Evolutionary conservation across 2,329 filamentous ascomycete species (phyloP), one percentile per base, ranked within the genome.

Genomic region (Xylariaceae sp.): DNA sequence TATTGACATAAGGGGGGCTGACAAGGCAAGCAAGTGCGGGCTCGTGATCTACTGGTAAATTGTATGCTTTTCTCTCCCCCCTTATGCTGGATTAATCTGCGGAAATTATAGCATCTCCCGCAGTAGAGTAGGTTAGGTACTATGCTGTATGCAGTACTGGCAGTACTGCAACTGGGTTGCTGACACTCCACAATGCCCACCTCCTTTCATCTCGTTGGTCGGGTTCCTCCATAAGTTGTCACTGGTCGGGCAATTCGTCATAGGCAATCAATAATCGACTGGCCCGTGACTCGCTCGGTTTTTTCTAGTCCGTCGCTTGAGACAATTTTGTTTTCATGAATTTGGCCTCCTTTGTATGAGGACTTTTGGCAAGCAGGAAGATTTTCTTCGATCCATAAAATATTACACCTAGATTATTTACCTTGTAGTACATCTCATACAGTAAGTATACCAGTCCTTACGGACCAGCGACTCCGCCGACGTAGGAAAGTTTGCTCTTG

Each of bases 241-340:
- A 50, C 50, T 54, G 51, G 50, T 42, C 40, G 50, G 51, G 49
- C 54, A 52, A 55, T 52, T 57, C 56, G 56, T 58, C 53, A 58
- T 36, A 33, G 18, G 18, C 13, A 23, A 17, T 33, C 26, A n/a
- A 19, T 55, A 53, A 51, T 51, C 47, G 42, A 51, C 50, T 46
- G 47, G 47, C 55, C 53, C 55, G 57, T 60, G 57, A 60, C 57
- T 60, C 56, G 57, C 54, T 57, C 57, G 41, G 46, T 55, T 55
- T 49, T 51, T 34, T 16, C 40, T 47, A 39, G 46, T 46, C 44
- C 40, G 50, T 44, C 47, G 51, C 46, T 51, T 52, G 50, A 46
- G 46, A 38, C 44, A 44, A 40, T 43, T 42, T 43, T 41, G 7
- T 14, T 26, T 6, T 44, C 44, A 48, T 37, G 39, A 43, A 43